These are phyloP conservation scores for Neonectria faginata DNA, from an alignment of 2,329 filamentous ascomycete genomes.

Conservation along the genomic window DNA sequence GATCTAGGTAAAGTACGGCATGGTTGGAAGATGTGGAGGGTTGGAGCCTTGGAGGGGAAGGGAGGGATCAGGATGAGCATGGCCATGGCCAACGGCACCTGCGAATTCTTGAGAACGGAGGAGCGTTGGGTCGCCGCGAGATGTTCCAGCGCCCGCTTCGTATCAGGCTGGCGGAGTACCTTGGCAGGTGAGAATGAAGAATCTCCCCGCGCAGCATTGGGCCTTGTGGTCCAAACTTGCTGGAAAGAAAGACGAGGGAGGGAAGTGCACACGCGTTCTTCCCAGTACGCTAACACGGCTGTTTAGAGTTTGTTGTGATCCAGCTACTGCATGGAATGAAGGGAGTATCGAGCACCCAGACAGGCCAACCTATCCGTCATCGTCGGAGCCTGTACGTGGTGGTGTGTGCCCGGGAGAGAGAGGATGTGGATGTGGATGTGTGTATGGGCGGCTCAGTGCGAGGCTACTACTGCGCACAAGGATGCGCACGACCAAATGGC, in stretches of 20 bases:
- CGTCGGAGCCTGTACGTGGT: not conserved
- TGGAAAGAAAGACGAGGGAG: not conserved
- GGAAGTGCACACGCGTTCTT: slow-evolving; percentile 19
- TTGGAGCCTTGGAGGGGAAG: slow-evolving; percentile 8
- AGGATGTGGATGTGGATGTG: slow-evolving; percentile 1
- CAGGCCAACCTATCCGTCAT: slow-evolving; percentile 9
- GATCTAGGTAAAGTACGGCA: slow-evolving; percentile 39
- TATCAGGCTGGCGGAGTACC: slow-evolving; percentile 4
- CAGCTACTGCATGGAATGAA: slow-evolving; percentile 24
- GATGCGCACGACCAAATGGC: slow-evolving; percentile 7
- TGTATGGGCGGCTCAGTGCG: slow-evolving; percentile 2
- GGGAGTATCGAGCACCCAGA: slow-evolving; percentile 10
- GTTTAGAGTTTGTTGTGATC: slow-evolving; percentile 21
- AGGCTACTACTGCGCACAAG: slow-evolving; percentile 10
- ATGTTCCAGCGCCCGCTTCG: slow-evolving; percentile 12
- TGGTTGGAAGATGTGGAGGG: slow-evolving; percentile 12
- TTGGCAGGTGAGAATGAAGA: slow-evolving; percentile 6
- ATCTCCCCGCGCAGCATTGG: slow-evolving; percentile 18
- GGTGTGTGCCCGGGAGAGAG: not conserved
- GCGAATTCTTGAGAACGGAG: slow-evolving; percentile 13
- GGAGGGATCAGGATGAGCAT: slow-evolving; percentile 10
- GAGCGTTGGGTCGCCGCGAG: not conserved
- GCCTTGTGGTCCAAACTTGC: slow-evolving; percentile 7
- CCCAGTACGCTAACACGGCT: slow-evolving; percentile 23
- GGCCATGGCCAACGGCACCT: slow-evolving; percentile 13